Conservation (phyloP, 106 monocot genomes). For the Dendrobium huoshanense region DNA sequence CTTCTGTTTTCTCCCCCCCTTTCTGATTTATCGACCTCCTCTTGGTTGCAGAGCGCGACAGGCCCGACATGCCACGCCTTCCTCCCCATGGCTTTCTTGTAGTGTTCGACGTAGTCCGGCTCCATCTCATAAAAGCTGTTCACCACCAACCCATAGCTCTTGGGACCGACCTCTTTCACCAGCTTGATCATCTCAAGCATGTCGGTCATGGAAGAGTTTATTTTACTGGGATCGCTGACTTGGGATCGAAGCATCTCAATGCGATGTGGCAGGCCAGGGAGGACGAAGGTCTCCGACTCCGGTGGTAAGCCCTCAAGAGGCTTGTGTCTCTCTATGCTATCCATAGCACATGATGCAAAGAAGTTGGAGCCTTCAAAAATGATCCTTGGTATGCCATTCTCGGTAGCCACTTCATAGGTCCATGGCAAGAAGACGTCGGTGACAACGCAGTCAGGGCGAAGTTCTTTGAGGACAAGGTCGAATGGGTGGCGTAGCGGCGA, state of each 20-base stretch:
- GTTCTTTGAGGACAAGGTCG: background rate
- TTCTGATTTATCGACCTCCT: background rate
- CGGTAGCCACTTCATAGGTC: no score
- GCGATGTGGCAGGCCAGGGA: conserved; percentile 7
- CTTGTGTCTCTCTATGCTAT: background rate
- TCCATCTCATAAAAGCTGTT: conserved; percentile 21
- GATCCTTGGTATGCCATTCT: no score
- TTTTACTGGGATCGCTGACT: background rate
- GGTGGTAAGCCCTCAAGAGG: background rate
- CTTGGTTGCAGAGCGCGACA: background rate
- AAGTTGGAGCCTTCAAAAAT: background rate
- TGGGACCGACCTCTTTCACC: background rate
- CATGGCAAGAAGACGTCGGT: background rate
- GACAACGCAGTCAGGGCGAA: background rate
- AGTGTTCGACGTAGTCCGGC: background rate
- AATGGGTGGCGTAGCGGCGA: background rate
- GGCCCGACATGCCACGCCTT: conserved; percentile 8
- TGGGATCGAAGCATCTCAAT: background rate
- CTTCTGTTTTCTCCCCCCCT: background rate
- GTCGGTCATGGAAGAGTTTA: background rate
- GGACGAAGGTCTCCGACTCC: background rate
- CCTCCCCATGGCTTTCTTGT: background rate
- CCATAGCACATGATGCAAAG: background rate
- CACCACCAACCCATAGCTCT: conserved; percentile 1
- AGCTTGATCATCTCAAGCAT: background rate